These are phyloP conservation scores for Helicocarpus griseus DNA, from an alignment of 2,329 filamentous ascomycete genomes.

Conservation along the genomic window DNA sequence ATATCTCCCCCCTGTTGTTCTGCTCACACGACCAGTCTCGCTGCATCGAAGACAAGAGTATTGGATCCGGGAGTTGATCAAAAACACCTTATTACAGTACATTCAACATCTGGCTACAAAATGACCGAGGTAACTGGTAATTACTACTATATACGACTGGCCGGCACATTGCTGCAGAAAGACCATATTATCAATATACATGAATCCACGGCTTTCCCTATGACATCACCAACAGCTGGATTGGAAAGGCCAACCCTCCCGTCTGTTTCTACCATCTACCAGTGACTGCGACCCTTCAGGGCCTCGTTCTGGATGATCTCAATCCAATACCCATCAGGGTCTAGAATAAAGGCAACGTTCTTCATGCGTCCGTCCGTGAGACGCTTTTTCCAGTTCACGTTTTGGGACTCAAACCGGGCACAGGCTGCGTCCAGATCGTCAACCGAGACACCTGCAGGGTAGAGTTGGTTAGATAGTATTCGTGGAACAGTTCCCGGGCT, in stretches of 20 bases:
- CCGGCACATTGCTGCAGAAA: too few relatives aligned
- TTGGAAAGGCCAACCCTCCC: too few relatives aligned
- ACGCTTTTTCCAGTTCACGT: slow-evolving; percentile 88
- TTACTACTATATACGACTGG: too few relatives aligned
- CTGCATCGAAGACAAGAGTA: too few relatives aligned
- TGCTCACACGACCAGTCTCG: not conserved
- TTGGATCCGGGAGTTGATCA: too few relatives aligned
- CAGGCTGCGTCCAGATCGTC: slow-evolving; percentile 86
- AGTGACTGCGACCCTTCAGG: slow-evolving; percentile 34
- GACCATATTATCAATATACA: too few relatives aligned
- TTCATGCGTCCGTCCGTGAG: slow-evolving; percentile 87
- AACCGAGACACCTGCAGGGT: slow-evolving; percentile 56
- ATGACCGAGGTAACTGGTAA: too few relatives aligned
- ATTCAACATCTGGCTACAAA: not conserved
- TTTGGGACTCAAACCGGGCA: slow-evolving; percentile 68
- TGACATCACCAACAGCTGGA: too few relatives aligned
- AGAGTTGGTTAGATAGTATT: not conserved
- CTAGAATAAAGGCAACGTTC: slow-evolving; percentile 83
- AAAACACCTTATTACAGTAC: too few relatives aligned
- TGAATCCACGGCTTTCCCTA: too few relatives aligned
- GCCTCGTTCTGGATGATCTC: slow-evolving; percentile 62
- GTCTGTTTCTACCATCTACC: too few relatives aligned
- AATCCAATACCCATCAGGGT: slow-evolving; percentile 77
- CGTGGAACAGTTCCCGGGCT: too few relatives aligned
- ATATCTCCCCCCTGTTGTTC: not conserved